These are phyloP conservation scores for Beauveria sp. DNA, from an alignment of 2,329 filamentous ascomycete genomes.

Conservation along the genomic window DNA sequence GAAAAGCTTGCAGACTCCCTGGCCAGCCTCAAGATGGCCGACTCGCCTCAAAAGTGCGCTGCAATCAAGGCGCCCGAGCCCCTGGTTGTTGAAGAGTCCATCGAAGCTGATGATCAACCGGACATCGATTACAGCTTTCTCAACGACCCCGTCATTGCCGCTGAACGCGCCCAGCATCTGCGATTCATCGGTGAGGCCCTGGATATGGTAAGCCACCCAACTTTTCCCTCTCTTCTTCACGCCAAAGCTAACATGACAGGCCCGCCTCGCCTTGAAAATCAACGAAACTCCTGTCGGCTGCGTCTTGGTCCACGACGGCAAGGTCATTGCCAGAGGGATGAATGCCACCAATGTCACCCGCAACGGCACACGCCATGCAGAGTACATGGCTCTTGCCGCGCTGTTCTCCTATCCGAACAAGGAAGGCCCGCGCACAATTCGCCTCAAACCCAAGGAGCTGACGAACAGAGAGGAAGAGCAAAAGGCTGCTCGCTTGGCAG, in stretches of 20 bases:
- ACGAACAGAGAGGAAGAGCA: conserved; percentile 16
- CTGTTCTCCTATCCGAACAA: conserved; percentile 37
- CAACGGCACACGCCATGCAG: conserved; percentile 88
- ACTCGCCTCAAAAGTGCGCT: background rate
- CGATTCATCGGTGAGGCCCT: conserved; percentile 79
- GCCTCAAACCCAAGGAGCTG: conserved; percentile 27
- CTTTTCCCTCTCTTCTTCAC: background rate
- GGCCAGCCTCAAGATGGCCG: conserved; percentile 3
- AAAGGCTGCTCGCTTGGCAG: conserved; percentile 6
- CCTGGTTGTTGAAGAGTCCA: background rate
- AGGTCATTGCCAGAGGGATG: conserved; percentile 83
- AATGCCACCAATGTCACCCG: conserved; percentile 92
- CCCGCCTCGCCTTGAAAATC: conserved; percentile 71
- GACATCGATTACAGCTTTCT: background rate
- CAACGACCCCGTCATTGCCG: conserved; percentile 23
- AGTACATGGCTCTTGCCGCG: conserved; percentile 76
- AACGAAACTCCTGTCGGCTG: conserved; percentile 97
- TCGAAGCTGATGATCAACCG: background rate
- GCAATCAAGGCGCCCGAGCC: background rate
- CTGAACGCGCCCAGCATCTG: conserved; percentile 28
- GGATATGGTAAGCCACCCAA: conserved; percentile 59
- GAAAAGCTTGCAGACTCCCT: background rate
- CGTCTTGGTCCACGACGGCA: conserved; percentile 74
- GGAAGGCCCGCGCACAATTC: conserved; percentile 23
- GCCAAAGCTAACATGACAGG: conserved; percentile 42